A percentile compares a stretch with the other conserved stretches of the same genome.
Evolutionary conservation across 2,329 filamentous ascomycete genomes (phyloP).

Genomic region (Basipetospora sp.): DNA sequence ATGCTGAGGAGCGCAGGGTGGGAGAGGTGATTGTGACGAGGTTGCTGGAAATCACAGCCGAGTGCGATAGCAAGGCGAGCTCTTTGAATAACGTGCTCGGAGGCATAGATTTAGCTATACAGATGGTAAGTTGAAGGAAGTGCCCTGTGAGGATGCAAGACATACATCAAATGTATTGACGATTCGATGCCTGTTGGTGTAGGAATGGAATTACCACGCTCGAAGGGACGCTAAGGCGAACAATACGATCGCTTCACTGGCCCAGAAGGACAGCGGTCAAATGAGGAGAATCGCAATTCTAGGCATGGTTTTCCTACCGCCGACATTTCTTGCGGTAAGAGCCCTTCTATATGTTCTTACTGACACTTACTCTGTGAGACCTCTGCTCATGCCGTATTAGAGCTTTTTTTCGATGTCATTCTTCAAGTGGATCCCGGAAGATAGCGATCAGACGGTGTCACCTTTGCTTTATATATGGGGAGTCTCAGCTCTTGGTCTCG

Average conservation of each 20-base stretch:
- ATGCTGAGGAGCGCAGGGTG: constrained; percentile 2
- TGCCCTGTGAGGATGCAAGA: not conserved
- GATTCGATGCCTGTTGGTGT: not conserved
- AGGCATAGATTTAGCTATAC: constrained; percentile 9
- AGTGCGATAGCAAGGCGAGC: constrained; percentile 10
- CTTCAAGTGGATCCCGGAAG: constrained; percentile 4
- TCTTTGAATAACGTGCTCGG: constrained; percentile 9
- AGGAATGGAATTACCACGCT: constrained; percentile 3
- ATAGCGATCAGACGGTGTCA: not conserved
- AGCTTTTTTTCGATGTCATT: not conserved
- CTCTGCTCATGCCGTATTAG: not conserved
- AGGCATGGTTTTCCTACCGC: constrained; percentile 15
- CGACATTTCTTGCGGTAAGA: constrained; percentile 15
- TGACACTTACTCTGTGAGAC: not conserved
- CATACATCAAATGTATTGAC: not conserved
- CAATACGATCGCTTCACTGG: constrained; percentile 7
- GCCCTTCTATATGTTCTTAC: not conserved
- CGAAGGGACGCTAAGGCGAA: constrained; percentile 9
- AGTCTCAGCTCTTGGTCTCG: not conserved
- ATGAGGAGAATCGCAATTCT: constrained; percentile 11
- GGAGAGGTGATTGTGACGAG: constrained; percentile 7
- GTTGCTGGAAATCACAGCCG: constrained; percentile 8
- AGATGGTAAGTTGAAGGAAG: constrained; percentile 8
- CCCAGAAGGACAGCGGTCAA: constrained; percentile 8
- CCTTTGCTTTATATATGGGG: not conserved